These are phyloP conservation scores for Cercospora sp. DNA, from an alignment of 2,329 filamentous ascomycete species.

Conservation along the genomic window DNA sequence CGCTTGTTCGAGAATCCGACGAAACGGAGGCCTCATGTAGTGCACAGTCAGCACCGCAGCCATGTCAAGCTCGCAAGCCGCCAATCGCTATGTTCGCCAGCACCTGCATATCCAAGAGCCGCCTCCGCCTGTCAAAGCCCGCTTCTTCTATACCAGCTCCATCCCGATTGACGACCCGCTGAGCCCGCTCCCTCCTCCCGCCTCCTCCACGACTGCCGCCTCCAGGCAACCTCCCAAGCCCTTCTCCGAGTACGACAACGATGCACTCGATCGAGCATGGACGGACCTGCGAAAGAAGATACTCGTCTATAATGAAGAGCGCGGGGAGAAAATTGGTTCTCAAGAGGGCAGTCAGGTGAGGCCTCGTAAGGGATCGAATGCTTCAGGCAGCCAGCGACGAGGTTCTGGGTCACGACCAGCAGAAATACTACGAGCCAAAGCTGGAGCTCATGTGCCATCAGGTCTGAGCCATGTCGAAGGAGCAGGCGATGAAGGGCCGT, in stretches of 20 bases:
- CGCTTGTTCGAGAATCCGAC: constrained; percentile 1
- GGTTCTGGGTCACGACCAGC: constrained; percentile 23
- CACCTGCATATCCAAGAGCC: constrained; percentile 43
- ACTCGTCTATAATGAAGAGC: constrained; percentile 38
- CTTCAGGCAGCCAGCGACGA: constrained; percentile 22
- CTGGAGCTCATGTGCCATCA: constrained; percentile 23
- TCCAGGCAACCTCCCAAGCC: constrained; percentile 38
- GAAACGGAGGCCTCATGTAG: neutral
- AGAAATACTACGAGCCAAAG: constrained; percentile 9
- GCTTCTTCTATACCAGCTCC: constrained; percentile 42
- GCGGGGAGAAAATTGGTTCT: constrained; percentile 34
- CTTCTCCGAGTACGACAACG: constrained; percentile 42
- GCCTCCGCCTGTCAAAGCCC: constrained; percentile 38
- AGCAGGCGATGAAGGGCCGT: constrained; percentile 15
- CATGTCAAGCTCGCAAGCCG: constrained; percentile 13
- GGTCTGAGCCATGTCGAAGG: constrained; percentile 32
- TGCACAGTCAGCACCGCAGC: constrained; percentile 11
- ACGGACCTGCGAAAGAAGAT: constrained; percentile 39
- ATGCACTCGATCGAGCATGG: constrained; percentile 41
- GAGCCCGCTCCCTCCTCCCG: constrained; percentile 40
- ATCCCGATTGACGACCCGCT: constrained; percentile 43
- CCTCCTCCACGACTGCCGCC: constrained; percentile 26
- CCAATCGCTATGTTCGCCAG: constrained; percentile 46
- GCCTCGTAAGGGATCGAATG: constrained; percentile 20
- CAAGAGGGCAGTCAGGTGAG: constrained; percentile 27